Evolutionary conservation across 768 basidiomycete species (phyloP), one percentile per base, ranked within the genome.

Genomic region (Collybiopsis confluens): DNA sequence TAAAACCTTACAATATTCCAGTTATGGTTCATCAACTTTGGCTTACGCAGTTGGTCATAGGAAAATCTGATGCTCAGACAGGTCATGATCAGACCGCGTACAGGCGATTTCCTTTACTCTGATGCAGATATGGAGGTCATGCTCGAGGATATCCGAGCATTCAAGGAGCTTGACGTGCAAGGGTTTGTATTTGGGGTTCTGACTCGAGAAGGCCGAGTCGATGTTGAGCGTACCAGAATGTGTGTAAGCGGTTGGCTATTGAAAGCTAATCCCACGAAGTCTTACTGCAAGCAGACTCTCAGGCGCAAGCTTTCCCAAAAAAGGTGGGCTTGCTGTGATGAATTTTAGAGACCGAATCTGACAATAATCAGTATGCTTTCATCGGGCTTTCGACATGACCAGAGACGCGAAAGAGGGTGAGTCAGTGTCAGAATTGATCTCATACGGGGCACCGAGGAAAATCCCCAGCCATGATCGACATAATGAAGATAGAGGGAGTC

Each of bases 11-110:
- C 13, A 21, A 74, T 38, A 61, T 81, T 7, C 82, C 86, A 0
- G 74, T 89, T 54, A 90, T 93, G 88, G 91, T 85, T 64, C 45
- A 23, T 37, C 16, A 55, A 52, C 54, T 49, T 18, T 44, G 24
- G 44, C 45, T 2, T 5, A 43, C 36, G 21, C 35, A 18, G 23
- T 27, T 15, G 1, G 3, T 15, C 2, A 2, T 0, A 2, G 9
- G 16, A 24, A 35, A 37, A 16, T 20, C 10, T 4, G 1, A 10
- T 8, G 10, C 20, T n/a, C 15, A 33, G 44, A 9, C 59, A 91
- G 91, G 79, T 75, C 21, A 91, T 94, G 88, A 74, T 93, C 54
- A 80, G 91, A 33, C 90, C 91, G 9, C 78, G 91, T 26, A 71
- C 76, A 2, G 92, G 92, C 0, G 89, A 91, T 64, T 93, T 94